A percentile compares a stretch with the other conserved stretches of the same genome.
Evolutionary conservation across 2,329 filamentous ascomycete genomes (phyloP).

Genomic region (Aspergillus sp.): DNA sequence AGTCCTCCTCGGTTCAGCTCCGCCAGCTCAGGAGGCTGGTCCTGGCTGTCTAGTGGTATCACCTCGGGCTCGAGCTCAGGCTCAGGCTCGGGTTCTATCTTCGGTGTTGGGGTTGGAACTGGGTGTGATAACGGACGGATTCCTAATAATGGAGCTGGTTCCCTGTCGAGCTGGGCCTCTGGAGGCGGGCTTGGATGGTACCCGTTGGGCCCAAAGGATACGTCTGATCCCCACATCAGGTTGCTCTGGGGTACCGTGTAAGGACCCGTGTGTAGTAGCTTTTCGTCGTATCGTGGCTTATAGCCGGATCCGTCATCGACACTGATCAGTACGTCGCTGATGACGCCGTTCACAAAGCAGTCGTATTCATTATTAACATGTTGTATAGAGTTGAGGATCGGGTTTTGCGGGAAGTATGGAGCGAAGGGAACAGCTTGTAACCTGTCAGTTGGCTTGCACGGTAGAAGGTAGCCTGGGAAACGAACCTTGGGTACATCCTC

Average conservation of each 20-base stretch:
- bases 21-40: background rate
- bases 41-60: background rate
- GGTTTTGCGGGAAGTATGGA: background rate
- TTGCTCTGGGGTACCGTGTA: background rate
- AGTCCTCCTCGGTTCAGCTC: background rate
- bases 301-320: background rate
- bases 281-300: background rate
- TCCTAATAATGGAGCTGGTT: background rate
- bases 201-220: conserved; percentile 7
- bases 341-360: conserved; percentile 6
- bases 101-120: background rate
- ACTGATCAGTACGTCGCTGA: conserved; percentile 5
- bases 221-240: conserved; percentile 11
- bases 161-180: background rate
- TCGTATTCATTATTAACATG: conserved; percentile 4
- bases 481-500: background rate
- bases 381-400: background rate
- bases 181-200: background rate
- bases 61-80: background rate
- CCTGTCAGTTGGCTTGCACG: background rate
- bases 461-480: background rate
- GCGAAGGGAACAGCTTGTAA: background rate
- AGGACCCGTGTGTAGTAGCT: background rate
- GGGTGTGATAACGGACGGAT: background rate
- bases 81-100: background rate